These are phyloP conservation scores for Sicyos edulis DNA, from an alignment of 306 rosid genomes.

Conservation along the genomic window DNA sequence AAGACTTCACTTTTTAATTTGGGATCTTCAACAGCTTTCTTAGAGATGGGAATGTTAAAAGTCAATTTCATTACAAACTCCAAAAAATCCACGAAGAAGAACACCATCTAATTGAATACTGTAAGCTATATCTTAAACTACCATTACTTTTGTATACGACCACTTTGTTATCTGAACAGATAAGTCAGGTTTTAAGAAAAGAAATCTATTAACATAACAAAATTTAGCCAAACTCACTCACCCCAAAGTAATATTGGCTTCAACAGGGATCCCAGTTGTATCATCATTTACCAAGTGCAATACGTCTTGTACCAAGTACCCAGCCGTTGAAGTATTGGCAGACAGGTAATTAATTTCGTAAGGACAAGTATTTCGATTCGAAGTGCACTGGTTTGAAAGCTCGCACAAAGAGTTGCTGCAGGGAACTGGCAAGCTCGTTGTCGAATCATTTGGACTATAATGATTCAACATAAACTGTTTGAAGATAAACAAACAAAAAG, in stretches of 20 bases:
- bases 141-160: neutral
- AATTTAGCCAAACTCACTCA: slow-evolving; percentile 25
- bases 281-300: slow-evolving; percentile 63
- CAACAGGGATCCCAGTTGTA: slow-evolving; percentile 22
- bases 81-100: neutral
- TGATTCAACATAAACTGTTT: slow-evolving; percentile 33
- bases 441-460: slow-evolving; percentile 53
- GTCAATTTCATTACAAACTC: neutral
- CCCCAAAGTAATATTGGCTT: slow-evolving; percentile 66
- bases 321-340: slow-evolving; percentile 55
- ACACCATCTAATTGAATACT: neutral
- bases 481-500: neutral
- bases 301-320: slow-evolving; percentile 73
- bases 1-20: too few relatives aligned
- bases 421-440: slow-evolving; percentile 50
- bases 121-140: neutral
- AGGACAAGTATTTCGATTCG: slow-evolving; percentile 41
- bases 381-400: slow-evolving; percentile 39
- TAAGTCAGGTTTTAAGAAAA: too few relatives aligned
- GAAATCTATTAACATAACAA: too few relatives aligned
- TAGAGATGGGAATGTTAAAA: too few relatives aligned
- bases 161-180: neutral
- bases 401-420: slow-evolving; percentile 65
- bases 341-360: slow-evolving; percentile 55
- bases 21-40: too few relatives aligned